phyloP scores from a whole-genome alignment of 2,329 filamentous ascomycete genomes.

The Cercospora sojina region DNA sequence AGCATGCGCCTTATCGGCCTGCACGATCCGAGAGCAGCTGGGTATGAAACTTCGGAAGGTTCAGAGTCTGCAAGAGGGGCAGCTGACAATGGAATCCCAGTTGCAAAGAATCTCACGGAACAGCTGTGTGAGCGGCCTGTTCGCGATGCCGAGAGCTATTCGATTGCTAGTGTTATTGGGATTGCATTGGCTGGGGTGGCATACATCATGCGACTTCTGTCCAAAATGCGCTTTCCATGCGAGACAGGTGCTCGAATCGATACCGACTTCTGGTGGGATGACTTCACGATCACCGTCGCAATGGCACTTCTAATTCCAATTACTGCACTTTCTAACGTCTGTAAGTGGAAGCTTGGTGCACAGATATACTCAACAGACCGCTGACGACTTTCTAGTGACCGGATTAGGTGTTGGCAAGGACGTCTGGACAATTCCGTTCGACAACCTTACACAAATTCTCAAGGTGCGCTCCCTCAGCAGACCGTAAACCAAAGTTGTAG shows the following conservation, averaged over 20 bases:
- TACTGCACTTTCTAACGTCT: slow-evolving; percentile 16
- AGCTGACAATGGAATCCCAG: slow-evolving; percentile 9
- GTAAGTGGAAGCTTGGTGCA: neutral
- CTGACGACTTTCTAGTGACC: slow-evolving; percentile 14
- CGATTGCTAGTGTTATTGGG: slow-evolving; percentile 19
- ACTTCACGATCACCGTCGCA: slow-evolving; percentile 21
- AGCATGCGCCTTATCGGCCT: slow-evolving; percentile 12
- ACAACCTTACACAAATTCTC: slow-evolving; percentile 18
- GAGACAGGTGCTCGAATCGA: slow-evolving; percentile 18
- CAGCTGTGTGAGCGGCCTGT: slow-evolving; percentile 15
- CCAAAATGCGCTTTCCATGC: slow-evolving; percentile 23
- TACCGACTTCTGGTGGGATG: slow-evolving; percentile 25
- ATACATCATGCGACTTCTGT: slow-evolving; percentile 20
- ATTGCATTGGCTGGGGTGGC: slow-evolving; percentile 10
- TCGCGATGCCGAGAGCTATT: slow-evolving; percentile 8
- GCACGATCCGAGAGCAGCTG: slow-evolving; percentile 20
- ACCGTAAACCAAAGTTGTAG: neutral
- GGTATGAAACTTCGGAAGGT: slow-evolving; percentile 9
- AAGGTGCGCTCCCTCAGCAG: slow-evolving; percentile 2
- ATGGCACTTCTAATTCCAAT: slow-evolving; percentile 21
- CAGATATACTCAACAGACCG: neutral
- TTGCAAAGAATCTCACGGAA: slow-evolving; percentile 25
- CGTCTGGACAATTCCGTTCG: slow-evolving; percentile 24
- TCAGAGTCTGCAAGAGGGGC: neutral
- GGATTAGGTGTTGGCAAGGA: slow-evolving; percentile 17